phyloP scores from a whole-genome alignment of 768 basidiomycete genomes.

The Pseudohyphozyma bogoriensis region DNA sequence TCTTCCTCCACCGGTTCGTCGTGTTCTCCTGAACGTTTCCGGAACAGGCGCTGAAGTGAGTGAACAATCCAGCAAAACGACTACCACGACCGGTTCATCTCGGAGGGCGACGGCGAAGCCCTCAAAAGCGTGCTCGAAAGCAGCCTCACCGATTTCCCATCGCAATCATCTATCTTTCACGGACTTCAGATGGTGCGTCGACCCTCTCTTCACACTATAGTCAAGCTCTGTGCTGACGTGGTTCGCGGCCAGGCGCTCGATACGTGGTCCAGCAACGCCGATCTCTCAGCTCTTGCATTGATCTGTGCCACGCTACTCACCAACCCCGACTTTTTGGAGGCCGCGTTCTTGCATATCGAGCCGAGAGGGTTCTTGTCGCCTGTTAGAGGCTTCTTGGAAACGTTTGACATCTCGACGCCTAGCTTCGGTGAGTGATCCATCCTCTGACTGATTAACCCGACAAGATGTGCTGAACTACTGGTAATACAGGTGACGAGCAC shows the following conservation, averaged over 20 bases:
- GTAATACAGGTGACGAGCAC: conserved; percentile 11
- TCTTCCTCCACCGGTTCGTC: neutral
- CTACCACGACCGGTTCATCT: neutral
- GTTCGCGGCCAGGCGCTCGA: neutral
- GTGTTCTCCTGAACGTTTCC: too few species aligned
- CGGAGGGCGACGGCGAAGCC: neutral
- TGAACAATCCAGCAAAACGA: too few species aligned
- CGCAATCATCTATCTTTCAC: neutral
- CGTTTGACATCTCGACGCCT: conserved; percentile 4
- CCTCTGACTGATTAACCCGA: too few species aligned
- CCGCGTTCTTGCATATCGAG: conserved; percentile 11
- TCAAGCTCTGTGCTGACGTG: accelerated
- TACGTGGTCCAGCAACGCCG: neutral
- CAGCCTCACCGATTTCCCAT: neutral
- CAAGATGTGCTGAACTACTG: too few species aligned
- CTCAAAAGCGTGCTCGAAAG: neutral
- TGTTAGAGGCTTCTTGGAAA: conserved; percentile 5
- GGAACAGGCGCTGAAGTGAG: too few species aligned
- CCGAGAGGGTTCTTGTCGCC: conserved; percentile 13
- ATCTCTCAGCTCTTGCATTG: conserved; percentile 1
- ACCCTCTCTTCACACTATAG: neutral
- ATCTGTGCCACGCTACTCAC: conserved; percentile 5
- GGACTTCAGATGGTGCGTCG: conserved; percentile 3
- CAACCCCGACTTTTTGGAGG: neutral
- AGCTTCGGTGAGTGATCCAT: conserved; percentile 4